A percentile compares a stretch with the other conserved stretches of the same genome.
Evolutionary conservation across 148 eudicot genomes (phyloP).

Genomic region (Cornus suecica): DNA sequence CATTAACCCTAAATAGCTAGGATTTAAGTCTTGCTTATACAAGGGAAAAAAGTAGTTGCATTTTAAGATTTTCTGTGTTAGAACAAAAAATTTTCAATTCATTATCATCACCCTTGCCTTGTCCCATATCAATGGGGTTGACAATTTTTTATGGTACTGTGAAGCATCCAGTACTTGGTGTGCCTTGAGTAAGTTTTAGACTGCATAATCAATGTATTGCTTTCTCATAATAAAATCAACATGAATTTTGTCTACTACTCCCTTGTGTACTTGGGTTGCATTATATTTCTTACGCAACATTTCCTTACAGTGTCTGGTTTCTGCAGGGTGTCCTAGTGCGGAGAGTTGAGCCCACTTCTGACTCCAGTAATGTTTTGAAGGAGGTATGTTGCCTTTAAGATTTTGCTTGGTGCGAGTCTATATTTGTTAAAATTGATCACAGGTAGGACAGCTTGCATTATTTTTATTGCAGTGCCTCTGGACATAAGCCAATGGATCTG

Average conservation of each 20-base stretch:
- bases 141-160: not conserved
- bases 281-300: not conserved
- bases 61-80: not conserved
- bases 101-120: too few species aligned
- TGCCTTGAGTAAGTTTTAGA: not conserved
- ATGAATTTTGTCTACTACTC: not conserved
- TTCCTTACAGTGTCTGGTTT: not conserved
- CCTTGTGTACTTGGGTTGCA: not conserved
- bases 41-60: not conserved
- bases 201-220: not conserved
- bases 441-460: not conserved
- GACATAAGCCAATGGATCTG: not conserved
- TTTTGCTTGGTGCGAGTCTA: not conserved
- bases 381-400: conserved; percentile 49
- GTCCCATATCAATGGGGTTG: too few species aligned
- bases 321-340: conserved; percentile 93
- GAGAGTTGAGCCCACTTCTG: conserved; percentile 88
- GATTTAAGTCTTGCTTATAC: too few species aligned
- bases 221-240: not conserved
- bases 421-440: not conserved
- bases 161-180: not conserved
- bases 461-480: not conserved
- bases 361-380: conserved; percentile 70
- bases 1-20: not conserved
- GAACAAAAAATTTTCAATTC: not conserved